Conservation (phyloP, 306 rosid species). For the Chamaecrista fasciculata region DNA sequence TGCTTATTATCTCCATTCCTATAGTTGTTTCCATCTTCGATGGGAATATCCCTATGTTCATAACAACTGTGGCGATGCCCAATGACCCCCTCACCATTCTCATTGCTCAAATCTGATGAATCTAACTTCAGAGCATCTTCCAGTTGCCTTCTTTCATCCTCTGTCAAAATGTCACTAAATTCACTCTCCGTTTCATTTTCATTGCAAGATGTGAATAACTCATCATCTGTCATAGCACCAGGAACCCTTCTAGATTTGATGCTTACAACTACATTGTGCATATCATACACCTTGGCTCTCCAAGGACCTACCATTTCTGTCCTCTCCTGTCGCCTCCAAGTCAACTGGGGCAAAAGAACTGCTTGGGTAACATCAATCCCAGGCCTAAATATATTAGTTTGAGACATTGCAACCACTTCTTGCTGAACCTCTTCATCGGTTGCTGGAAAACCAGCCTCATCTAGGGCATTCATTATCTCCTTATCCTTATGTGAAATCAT, state of each 20-base stretch:
- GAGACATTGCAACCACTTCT: constrained; percentile 93
- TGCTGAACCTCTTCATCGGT: constrained; percentile 88
- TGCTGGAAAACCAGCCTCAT: constrained; percentile 82
- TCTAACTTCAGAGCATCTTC: constrained; percentile 84
- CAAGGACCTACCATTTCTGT: constrained; percentile 83
- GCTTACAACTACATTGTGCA: constrained; percentile 96
- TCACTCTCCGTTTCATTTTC: constrained; percentile 83
- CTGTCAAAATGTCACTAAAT: constrained; percentile 73
- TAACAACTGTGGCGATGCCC: constrained; percentile 72
- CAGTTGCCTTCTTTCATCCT: constrained; percentile 89
- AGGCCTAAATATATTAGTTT: constrained; percentile 90
- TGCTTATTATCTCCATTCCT: constrained; percentile 64
- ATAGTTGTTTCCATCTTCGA: constrained; percentile 54
- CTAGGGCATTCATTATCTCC: constrained; percentile 90
- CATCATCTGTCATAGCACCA: constrained; percentile 96
- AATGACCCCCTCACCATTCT: constrained; percentile 56
- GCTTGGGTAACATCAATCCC: constrained; percentile 98
- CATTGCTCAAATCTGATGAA: constrained; percentile 53
- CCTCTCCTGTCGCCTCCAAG: constrained; percentile 96
- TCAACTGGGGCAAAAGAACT: constrained; percentile 90
- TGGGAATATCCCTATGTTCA: constrained; percentile 67
- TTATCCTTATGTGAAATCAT: constrained; percentile 92
- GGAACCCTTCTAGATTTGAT: constrained; percentile 93
- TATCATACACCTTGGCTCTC: constrained; percentile 96
- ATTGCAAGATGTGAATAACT: constrained; percentile 74